phyloP scores from a whole-genome alignment of 768 basidiomycete genomes.

The Suillus weaverae region DNA sequence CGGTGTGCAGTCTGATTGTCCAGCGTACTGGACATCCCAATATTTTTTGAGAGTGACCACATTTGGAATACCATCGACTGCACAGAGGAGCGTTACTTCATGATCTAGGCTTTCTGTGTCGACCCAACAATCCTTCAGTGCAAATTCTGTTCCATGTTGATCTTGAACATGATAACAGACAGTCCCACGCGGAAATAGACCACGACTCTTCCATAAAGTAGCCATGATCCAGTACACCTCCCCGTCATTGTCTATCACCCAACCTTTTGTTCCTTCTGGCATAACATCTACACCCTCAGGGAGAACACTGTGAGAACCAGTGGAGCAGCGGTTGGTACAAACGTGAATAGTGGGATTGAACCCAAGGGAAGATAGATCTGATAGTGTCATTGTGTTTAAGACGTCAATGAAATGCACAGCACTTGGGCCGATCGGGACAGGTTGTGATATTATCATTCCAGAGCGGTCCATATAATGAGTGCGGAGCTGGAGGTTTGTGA shows the following conservation, averaged over 20 bases:
- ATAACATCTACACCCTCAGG: not conserved
- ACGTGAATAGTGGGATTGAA: not conserved
- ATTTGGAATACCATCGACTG: not conserved
- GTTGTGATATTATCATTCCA: not conserved
- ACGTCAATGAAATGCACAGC: not conserved
- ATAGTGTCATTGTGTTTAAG: not conserved
- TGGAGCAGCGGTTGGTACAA: not conserved
- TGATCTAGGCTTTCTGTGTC: not conserved
- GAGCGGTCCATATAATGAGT: not conserved
- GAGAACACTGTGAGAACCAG: not conserved
- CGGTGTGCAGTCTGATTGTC: not conserved
- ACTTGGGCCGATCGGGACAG: fast-evolving
- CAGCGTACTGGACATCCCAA: not conserved
- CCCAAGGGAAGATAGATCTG: not conserved
- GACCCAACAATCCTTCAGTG: not conserved
- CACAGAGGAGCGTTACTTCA: not conserved
- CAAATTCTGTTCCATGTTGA: not conserved
- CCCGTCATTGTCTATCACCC: not conserved
- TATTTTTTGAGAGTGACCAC: not conserved
- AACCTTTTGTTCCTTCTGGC: not conserved
- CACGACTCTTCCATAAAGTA: not conserved
- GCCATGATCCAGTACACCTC: not conserved
- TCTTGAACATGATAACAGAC: not conserved
- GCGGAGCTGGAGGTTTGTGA: not conserved
- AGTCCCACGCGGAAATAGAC: not conserved